Evolutionary conservation across 2,329 filamentous ascomycete genomes (phyloP).

Genomic region (Fusarium nodosum): DNA sequence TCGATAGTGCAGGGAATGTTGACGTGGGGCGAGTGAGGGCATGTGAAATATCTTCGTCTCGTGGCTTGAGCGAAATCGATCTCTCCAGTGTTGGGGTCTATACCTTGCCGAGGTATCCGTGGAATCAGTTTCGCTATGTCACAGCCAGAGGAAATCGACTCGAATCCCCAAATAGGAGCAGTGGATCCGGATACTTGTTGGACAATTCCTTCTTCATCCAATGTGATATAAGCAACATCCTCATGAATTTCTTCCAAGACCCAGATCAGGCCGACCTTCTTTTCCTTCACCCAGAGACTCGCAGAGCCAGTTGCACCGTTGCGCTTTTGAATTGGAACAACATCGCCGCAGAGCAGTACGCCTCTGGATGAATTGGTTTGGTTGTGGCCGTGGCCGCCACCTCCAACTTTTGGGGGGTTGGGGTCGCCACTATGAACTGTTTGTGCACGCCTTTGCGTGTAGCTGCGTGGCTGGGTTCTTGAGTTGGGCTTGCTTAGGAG

Average conservation of each 20-base stretch:
- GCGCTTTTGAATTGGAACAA: constrained; percentile 97
- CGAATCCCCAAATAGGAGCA: constrained; percentile 87
- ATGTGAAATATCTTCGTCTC: constrained; percentile 84
- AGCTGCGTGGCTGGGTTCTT: constrained; percentile 67
- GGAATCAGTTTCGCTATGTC: constrained; percentile 85
- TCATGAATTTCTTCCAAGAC: constrained; percentile 98
- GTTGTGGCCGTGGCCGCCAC: constrained; percentile 72
- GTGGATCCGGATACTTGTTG: constrained; percentile 79
- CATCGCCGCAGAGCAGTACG: constrained; percentile 93
- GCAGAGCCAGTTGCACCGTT: constrained; percentile 93
- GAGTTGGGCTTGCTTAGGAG: constrained; percentile 85
- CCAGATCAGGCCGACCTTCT: constrained; percentile 93
- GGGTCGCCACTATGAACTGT: constrained; percentile 71
- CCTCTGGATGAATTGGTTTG: constrained; percentile 83
- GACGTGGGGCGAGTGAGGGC: constrained; percentile 79
- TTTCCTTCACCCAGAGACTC: constrained; percentile 99
- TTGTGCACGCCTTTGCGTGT: constrained; percentile 70
- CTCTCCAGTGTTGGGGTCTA: constrained; percentile 76
- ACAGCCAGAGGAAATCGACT: constrained; percentile 74
- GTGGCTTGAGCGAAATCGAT: constrained; percentile 83
- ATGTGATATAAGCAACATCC: constrained; percentile 82
- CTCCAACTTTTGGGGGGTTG: constrained; percentile 67
- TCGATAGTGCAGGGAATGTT: constrained; percentile 89
- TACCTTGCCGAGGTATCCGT: constrained; percentile 81
- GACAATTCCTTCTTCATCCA: constrained; percentile 84